These are phyloP conservation scores for Rubia peregrina DNA, from an alignment of 305 asterid species.

Conservation along the genomic window DNA sequence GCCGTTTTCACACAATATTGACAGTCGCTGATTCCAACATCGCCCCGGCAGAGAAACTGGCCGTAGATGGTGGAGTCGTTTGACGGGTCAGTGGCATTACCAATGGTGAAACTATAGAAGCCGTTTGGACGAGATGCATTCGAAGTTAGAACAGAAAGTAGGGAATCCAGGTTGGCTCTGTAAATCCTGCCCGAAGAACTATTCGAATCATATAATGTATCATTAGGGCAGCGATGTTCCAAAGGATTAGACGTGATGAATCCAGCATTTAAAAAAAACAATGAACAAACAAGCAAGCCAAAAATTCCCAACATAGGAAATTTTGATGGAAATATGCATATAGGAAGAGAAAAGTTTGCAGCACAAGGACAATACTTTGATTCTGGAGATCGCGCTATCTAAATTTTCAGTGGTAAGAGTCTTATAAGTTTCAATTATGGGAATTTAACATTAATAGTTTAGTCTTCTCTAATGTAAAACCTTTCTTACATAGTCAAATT, in stretches of 20 bases:
- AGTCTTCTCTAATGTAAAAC: too few species aligned
- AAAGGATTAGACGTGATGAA: not conserved
- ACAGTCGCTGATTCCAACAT: not conserved
- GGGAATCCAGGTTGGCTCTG: conserved; percentile 8
- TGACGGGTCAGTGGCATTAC: not conserved
- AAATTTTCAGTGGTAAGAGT: too few species aligned
- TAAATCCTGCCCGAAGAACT: not conserved
- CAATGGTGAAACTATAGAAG: conserved; percentile 6
- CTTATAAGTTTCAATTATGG: too few species aligned
- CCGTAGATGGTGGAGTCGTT: conserved; percentile 12
- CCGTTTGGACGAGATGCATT: not conserved
- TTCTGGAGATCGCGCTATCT: too few species aligned
- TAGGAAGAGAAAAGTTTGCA: too few species aligned
- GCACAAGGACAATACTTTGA: too few species aligned
- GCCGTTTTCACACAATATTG: conserved; percentile 13
- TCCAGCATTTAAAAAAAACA: not conserved
- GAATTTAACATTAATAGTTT: too few species aligned
- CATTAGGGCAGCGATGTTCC: not conserved
- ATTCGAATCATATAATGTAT: conserved; percentile 7
- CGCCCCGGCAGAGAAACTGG: conserved; percentile 23
- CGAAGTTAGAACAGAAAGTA: conserved; percentile 15
- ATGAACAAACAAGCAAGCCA: not conserved
- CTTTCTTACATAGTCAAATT: too few species aligned
- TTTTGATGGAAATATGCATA: not conserved
- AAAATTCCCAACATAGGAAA: not conserved